phyloP scores from a whole-genome alignment of 1,284 basidiomycete species.

The Boletus sp. region DNA sequence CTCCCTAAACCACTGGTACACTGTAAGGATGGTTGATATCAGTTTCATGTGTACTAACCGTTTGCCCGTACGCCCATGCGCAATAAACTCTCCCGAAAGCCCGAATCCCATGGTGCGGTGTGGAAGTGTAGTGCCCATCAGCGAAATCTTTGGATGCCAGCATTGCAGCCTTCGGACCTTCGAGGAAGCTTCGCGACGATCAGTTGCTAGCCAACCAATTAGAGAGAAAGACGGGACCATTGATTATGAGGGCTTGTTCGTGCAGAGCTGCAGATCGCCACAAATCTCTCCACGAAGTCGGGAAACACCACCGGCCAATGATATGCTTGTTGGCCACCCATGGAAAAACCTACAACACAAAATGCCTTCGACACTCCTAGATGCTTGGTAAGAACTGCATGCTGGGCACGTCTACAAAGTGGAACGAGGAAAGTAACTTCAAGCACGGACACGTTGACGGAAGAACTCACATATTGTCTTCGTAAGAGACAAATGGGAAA shows the following conservation, averaged over 20 bases:
- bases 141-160: slow-evolving; percentile 35
- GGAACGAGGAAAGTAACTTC: background rate
- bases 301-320: slow-evolving; percentile 36
- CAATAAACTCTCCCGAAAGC: slow-evolving; percentile 37
- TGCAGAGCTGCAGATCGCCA: slow-evolving; percentile 36
- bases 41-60: slow-evolving; percentile 24
- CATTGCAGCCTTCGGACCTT: slow-evolving; percentile 38
- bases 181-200: slow-evolving; percentile 33
- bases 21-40: slow-evolving; percentile 1
- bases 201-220: background rate
- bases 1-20: slow-evolving; percentile 36
- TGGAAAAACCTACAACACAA: slow-evolving; percentile 56
- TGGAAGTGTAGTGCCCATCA: slow-evolving; percentile 34
- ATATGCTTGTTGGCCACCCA: slow-evolving; percentile 53
- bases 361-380: slow-evolving; percentile 47
- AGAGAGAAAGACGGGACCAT: slow-evolving; percentile 24
- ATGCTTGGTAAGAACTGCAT: slow-evolving; percentile 48
- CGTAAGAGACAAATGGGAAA: slow-evolving; percentile 44
- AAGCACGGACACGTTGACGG: background rate
- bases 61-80: slow-evolving; percentile 39
- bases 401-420: slow-evolving; percentile 47
- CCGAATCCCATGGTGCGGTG: slow-evolving; percentile 34
- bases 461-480: slow-evolving; percentile 52
- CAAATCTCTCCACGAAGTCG: slow-evolving; percentile 36
- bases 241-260: slow-evolving; percentile 39